A percentile compares a stretch with the other conserved stretches of the same genome.
Evolutionary conservation across 2,329 filamentous ascomycete species (phyloP).

Genomic region (Xylariaceae sp.): DNA sequence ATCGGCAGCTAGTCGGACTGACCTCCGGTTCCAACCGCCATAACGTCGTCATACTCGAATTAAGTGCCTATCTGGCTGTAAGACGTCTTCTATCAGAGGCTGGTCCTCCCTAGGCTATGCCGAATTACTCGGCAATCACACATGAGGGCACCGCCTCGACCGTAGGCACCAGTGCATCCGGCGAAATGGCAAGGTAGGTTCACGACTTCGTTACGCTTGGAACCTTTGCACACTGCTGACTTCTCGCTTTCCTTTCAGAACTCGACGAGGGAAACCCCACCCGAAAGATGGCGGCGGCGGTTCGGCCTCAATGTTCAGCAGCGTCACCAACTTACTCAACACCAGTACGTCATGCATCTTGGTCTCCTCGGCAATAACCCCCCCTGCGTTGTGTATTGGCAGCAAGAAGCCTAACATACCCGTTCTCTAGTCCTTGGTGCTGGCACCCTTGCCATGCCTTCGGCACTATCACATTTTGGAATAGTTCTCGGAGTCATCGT

Average conservation of each 20-base stretch:
- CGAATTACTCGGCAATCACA: constrained; percentile 61
- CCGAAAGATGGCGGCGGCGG: constrained; percentile 73
- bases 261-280: constrained; percentile 65
- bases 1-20: background rate
- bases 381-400: background rate
- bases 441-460: constrained; percentile 93
- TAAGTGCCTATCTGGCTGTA: constrained; percentile 9
- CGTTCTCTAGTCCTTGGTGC: constrained; percentile 79
- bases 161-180: constrained; percentile 44
- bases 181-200: constrained; percentile 58
- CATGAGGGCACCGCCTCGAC: constrained; percentile 52
- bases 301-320: constrained; percentile 86
- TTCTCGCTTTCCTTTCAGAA: constrained; percentile 45
- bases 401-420: constrained; percentile 29
- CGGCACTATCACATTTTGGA: constrained; percentile 93
- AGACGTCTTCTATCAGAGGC: constrained; percentile 3
- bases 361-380: background rate
- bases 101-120: constrained; percentile 52
- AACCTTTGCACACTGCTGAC: background rate
- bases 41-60: background rate
- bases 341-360: constrained; percentile 70
- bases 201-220: background rate
- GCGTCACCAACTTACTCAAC: constrained; percentile 93
- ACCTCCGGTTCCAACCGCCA: background rate
- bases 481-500: constrained; percentile 83